Conservation (phyloP, 2,329 filamentous ascomycete genomes). For the Apiospora koreana region DNA sequence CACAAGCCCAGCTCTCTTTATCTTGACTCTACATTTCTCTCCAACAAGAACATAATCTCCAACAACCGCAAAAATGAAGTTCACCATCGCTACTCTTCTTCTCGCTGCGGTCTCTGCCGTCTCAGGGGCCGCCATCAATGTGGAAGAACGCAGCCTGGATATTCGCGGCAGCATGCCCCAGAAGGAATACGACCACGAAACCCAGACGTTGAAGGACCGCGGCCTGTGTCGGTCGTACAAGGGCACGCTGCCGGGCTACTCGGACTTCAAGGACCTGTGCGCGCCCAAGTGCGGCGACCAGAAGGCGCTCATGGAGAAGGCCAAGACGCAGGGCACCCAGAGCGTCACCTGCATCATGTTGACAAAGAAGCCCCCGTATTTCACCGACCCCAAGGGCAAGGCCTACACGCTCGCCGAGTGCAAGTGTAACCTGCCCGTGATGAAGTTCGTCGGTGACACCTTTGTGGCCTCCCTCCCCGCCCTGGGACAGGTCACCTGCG, state of each 20-base stretch:
- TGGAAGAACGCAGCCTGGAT: background rate
- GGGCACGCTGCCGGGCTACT: background rate
- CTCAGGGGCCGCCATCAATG: background rate
- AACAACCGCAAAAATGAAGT: conserved; percentile 10
- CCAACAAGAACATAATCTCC: background rate
- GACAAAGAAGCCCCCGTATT: background rate
- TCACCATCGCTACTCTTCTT: background rate
- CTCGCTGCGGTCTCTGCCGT: background rate
- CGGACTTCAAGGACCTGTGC: background rate
- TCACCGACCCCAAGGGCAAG: background rate
- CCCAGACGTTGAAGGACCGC: background rate
- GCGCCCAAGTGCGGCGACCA: conserved; percentile 12
- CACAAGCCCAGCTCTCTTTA: background rate
- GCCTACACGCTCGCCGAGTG: conserved; percentile 5
- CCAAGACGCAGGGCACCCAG: background rate
- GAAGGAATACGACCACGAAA: background rate
- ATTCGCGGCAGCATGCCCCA: background rate
- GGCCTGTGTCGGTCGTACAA: conserved; percentile 12
- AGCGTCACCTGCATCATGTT: conserved; percentile 1
- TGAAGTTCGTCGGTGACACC: conserved; percentile 5
- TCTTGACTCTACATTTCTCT: background rate
- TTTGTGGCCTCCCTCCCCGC: conserved; percentile 10
- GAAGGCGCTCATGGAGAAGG: background rate
- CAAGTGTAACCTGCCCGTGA: conserved; percentile 10
- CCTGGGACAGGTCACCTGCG: conserved; percentile 6